These are phyloP conservation scores for Beauveria sp. DNA, from an alignment of 2,329 filamentous ascomycete species.

Conservation along the genomic window DNA sequence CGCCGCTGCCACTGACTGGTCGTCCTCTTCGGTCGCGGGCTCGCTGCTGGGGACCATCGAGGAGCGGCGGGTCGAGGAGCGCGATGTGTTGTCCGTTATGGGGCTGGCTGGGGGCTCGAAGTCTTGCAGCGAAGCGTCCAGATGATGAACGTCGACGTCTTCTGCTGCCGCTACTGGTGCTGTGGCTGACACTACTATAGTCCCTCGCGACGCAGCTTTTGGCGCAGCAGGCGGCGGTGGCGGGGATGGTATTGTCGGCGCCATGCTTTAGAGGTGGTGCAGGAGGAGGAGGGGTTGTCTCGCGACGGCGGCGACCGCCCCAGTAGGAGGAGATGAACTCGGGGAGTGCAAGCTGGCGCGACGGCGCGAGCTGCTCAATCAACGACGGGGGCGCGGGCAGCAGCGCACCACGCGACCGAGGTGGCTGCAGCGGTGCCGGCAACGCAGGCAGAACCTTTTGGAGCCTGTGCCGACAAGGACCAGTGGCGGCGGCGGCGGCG, in stretches of 20 bases:
- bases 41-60: conserved; percentile 26
- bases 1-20: neutral
- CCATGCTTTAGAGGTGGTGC: conserved; percentile 1
- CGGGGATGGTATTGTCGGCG: neutral
- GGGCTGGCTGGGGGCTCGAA: conserved; percentile 42
- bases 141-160: conserved; percentile 30
- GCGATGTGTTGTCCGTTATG: conserved; percentile 1
- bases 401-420: neutral
- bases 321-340: conserved; percentile 2
- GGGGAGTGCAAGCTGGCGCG: conserved; percentile 7
- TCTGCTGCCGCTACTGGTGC: neutral
- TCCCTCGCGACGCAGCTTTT: conserved; percentile 2
- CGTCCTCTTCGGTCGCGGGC: conserved; percentile 25
- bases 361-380: neutral
- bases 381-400: neutral
- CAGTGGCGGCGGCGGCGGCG: neutral
- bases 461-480: neutral
- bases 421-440: neutral
- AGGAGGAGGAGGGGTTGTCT: neutral
- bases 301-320: neutral
- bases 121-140: conserved; percentile 46
- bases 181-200: conserved; percentile 10
- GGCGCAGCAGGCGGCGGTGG: neutral
- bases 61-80: conserved; percentile 23
- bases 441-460: conserved; percentile 8